Evolutionary conservation across 495 filamentous ascomycete species (phyloP), one percentile per base, ranked within the genome.

Genomic region (Aspergillus conjunctus): DNA sequence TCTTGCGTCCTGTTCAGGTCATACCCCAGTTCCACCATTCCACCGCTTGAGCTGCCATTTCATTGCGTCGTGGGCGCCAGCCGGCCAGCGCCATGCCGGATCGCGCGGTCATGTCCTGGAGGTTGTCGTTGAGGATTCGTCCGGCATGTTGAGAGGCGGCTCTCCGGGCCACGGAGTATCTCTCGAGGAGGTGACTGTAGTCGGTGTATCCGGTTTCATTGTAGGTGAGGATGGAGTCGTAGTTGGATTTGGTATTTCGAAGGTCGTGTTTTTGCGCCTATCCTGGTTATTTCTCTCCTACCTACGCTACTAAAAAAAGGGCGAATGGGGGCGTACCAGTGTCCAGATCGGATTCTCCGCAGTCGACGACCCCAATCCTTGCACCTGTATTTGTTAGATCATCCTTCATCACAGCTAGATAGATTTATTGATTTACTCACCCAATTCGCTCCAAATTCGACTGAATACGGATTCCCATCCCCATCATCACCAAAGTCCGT

Each of bases 401-500:
- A n/a, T n/a, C n/a, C n/a, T n/a, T n/a, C n/a, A n/a, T n/a, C n/a
- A n/a, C 9, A 14, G 0, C 17, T 30, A 49, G 31, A 51, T n/a
- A 48, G 32, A 46, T 17, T 11, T 31, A 6, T 26, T 49, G 5
- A 33, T 39, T 14, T 21, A 45, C 61, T 54, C 73, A 79, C 84
- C 87, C 87, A 90, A 60, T 90, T 90, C 9, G 86, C 87, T 10
- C 87, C 87, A 15, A 87, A 72, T 67, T 90, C 87, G n/a, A 90
- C 73, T 1, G 71, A 77, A 70, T 86, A 88, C 4, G 84, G 81
- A 0, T 81, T 77, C 0, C 83, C 83, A 51, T 76, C 59, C 14
- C 70, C 51, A n/a, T 74, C 66, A 43, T 73, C 67, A 7, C 89
- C 88, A 67, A 92, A 90, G 0, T 71, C 77, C 0, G 82, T 81